These are phyloP conservation scores for Candida stauntonica DNA, from an alignment of 805 yeast species.

Conservation along the genomic window DNA sequence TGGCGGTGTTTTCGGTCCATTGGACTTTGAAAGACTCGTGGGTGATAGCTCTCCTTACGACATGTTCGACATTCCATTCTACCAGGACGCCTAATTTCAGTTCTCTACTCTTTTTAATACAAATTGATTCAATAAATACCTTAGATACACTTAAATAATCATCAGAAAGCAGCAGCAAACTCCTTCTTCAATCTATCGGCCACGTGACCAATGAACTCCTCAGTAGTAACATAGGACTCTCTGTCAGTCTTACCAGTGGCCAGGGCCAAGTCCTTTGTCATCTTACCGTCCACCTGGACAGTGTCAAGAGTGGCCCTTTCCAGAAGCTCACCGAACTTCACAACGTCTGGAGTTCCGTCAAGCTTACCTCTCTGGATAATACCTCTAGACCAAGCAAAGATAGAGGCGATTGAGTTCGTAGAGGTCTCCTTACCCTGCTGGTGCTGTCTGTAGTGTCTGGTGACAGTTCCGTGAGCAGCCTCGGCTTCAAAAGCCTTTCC, in stretches of 20 bases:
- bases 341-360: constrained; percentile 82
- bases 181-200: constrained; percentile 48
- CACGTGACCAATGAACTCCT: constrained; percentile 84
- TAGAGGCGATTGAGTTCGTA: constrained; percentile 95
- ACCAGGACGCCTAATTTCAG: constrained; percentile 8
- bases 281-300: constrained; percentile 75
- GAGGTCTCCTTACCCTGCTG: constrained; percentile 97
- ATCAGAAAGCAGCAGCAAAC: constrained; percentile 11
- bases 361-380: constrained; percentile 86
- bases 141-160: too few relatives aligned
- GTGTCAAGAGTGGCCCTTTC: constrained; percentile 86
- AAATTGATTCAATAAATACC: too few relatives aligned
- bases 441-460: constrained; percentile 93
- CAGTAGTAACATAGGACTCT: constrained; percentile 80
- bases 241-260: constrained; percentile 86
- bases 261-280: constrained; percentile 95
- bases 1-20: constrained; percentile 13
- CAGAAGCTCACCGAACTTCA: constrained; percentile 68
- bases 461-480: constrained; percentile 99
- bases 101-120: too few relatives aligned
- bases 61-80: constrained; percentile 20
- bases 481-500: constrained; percentile 94
- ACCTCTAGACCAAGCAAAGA: constrained; percentile 96
- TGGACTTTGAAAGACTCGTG: constrained; percentile 18
- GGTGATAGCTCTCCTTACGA: constrained; percentile 20